These are phyloP conservation scores for Ceratopteris richardii DNA, from an alignment of 75 land plant species.

Conservation along the genomic window DNA sequence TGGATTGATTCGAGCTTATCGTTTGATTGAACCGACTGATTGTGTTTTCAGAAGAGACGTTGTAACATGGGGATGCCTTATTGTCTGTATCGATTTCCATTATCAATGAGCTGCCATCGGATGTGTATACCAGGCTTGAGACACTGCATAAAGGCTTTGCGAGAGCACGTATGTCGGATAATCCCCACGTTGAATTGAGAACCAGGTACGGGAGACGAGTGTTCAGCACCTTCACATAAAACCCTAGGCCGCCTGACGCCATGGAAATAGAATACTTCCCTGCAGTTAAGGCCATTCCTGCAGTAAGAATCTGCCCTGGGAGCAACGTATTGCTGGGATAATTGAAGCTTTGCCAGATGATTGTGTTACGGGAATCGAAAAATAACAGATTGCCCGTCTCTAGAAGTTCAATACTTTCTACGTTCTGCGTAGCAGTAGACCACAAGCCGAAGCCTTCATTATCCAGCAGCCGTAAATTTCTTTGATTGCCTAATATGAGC, in stretches of 20 bases:
- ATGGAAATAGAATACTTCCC: neutral
- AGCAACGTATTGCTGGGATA: conserved; percentile 6
- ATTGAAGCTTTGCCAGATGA: conserved; percentile 10
- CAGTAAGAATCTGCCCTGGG: conserved; percentile 1
- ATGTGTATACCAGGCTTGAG: neutral
- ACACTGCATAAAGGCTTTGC: neutral
- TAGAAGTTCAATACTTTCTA: conserved; percentile 6
- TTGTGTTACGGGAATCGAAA: neutral
- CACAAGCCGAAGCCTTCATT: neutral
- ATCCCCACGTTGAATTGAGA: neutral
- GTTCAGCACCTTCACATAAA: neutral
- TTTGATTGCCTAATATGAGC: neutral
- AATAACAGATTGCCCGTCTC: conserved; percentile 10
- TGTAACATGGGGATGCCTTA: neutral
- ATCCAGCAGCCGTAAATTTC: neutral
- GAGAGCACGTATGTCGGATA: neutral
- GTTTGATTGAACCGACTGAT: neutral
- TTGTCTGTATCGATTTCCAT: neutral
- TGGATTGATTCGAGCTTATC: neutral
- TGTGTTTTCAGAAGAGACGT: neutral
- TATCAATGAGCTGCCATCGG: neutral
- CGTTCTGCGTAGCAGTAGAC: neutral
- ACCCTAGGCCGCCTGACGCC: neutral
- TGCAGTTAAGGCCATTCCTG: neutral
- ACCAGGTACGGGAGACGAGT: conserved; percentile 5